These are phyloP conservation scores for Beta lomatogona DNA, from an alignment of 179 eudicot species.

Conservation along the genomic window DNA sequence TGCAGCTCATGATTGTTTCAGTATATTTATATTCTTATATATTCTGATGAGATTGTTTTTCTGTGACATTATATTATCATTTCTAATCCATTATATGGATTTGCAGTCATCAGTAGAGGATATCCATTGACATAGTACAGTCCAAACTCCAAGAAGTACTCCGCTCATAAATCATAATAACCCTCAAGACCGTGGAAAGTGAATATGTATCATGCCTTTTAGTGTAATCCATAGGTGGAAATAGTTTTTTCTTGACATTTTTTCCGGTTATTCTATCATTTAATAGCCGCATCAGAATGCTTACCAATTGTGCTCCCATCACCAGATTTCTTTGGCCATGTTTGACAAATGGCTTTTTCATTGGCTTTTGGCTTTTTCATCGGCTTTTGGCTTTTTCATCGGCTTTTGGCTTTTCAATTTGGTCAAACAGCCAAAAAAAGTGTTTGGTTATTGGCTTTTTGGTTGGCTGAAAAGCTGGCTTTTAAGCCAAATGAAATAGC, in stretches of 20 bases:
- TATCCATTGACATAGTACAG: neutral
- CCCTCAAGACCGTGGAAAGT: neutral
- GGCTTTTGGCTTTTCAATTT: too few relatives aligned
- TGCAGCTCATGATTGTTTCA: neutral
- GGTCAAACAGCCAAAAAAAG: too few relatives aligned
- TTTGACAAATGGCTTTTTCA: too few relatives aligned
- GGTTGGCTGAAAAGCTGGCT: too few relatives aligned
- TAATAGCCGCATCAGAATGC: neutral
- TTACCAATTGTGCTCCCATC: neutral
- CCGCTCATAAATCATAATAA: neutral
- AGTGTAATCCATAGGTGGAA: neutral
- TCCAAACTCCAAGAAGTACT: neutral
- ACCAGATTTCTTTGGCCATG: neutral
- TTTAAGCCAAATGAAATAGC: too few relatives aligned
- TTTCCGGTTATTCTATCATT: neutral
- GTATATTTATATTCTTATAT: neutral
- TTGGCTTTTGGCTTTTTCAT: too few relatives aligned
- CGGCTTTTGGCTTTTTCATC: too few relatives aligned
- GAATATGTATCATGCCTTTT: neutral
- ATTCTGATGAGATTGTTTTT: neutral
- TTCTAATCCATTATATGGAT: too few relatives aligned
- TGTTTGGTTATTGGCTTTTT: too few relatives aligned
- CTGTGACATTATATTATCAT: neutral
- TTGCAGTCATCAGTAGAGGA: neutral
- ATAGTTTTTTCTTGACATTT: neutral